These are phyloP conservation scores for Porphyrellus sp. DNA, from an alignment of 1,284 basidiomycete species.

Conservation along the genomic window DNA sequence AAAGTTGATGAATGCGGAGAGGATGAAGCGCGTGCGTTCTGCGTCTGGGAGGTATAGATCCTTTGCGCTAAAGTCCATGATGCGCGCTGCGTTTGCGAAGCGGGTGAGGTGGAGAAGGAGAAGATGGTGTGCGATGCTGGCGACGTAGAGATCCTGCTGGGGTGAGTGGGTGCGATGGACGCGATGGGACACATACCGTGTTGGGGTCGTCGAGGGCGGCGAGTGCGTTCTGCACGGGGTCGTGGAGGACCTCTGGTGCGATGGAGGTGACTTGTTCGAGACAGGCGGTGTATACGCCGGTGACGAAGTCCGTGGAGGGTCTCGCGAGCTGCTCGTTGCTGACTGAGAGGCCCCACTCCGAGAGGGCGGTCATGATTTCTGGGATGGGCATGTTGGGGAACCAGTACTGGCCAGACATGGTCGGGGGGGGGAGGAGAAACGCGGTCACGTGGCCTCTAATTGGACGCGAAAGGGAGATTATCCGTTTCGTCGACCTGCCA, in stretches of 20 bases:
- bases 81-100: slow-evolving; percentile 69
- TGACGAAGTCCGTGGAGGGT: slow-evolving; percentile 69
- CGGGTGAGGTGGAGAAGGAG: slow-evolving; percentile 68
- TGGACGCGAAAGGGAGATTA: slow-evolving; percentile 14
- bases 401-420: slow-evolving; percentile 44
- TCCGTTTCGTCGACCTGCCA: slow-evolving; percentile 15
- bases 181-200: slow-evolving; percentile 41
- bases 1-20: slow-evolving; percentile 91
- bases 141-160: slow-evolving; percentile 58
- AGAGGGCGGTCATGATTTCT: slow-evolving; percentile 61
- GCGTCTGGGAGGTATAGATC: slow-evolving; percentile 74
- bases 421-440: neutral
- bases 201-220: slow-evolving; percentile 50
- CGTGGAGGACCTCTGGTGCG: slow-evolving; percentile 55
- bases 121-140: slow-evolving; percentile 57
- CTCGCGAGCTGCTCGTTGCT: slow-evolving; percentile 66
- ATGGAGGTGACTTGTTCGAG: slow-evolving; percentile 70
- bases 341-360: slow-evolving; percentile 63
- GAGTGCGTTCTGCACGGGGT: slow-evolving; percentile 56
- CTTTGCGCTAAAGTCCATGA: slow-evolving; percentile 72
- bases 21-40: slow-evolving; percentile 64
- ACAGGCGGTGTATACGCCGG: slow-evolving; percentile 63
- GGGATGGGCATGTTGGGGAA: slow-evolving; percentile 62
- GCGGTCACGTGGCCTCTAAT: slow-evolving; percentile 25
- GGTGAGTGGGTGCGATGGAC: neutral